These are phyloP conservation scores for Endocarpon pusillum DNA, from an alignment of 495 filamentous ascomycete species.

Conservation along the genomic window DNA sequence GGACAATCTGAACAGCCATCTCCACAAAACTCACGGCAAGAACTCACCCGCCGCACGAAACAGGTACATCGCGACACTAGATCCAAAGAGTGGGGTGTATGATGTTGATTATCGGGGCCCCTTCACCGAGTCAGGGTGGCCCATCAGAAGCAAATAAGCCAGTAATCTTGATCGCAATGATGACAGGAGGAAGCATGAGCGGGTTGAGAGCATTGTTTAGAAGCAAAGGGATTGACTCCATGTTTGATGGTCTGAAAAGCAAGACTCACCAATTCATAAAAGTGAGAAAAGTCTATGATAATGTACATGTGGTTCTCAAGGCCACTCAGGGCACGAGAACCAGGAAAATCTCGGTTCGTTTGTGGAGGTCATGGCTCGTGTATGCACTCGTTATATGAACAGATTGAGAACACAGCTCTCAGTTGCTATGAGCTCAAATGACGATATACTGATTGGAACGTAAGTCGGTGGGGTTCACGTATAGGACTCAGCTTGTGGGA, in stretches of 20 bases:
- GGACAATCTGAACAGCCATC: slow-evolving; percentile 32
- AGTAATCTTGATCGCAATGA: slow-evolving; percentile 5
- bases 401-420: too few species aligned
- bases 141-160: too few species aligned
- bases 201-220: background rate
- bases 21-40: slow-evolving; percentile 25
- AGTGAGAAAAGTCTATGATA: background rate
- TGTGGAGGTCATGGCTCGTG: too few species aligned
- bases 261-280: background rate
- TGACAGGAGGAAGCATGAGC: background rate
- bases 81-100: slow-evolving; percentile 27
- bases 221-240: background rate
- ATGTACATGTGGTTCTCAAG: background rate
- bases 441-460: too few species aligned
- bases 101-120: slow-evolving; percentile 31
- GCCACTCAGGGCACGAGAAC: too few species aligned
- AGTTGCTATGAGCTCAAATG: too few species aligned
- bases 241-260: background rate
- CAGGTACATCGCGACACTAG: slow-evolving; percentile 29
- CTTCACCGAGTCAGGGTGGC: slow-evolving; percentile 25
- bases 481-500: too few species aligned
- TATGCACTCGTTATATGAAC: too few species aligned
- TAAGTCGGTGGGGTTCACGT: too few species aligned
- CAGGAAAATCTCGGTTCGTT: too few species aligned
- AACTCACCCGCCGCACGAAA: slow-evolving; percentile 31